phyloP scores from a whole-genome alignment of 2,329 filamentous ascomycete species.

The Neobulgaria alba region DNA sequence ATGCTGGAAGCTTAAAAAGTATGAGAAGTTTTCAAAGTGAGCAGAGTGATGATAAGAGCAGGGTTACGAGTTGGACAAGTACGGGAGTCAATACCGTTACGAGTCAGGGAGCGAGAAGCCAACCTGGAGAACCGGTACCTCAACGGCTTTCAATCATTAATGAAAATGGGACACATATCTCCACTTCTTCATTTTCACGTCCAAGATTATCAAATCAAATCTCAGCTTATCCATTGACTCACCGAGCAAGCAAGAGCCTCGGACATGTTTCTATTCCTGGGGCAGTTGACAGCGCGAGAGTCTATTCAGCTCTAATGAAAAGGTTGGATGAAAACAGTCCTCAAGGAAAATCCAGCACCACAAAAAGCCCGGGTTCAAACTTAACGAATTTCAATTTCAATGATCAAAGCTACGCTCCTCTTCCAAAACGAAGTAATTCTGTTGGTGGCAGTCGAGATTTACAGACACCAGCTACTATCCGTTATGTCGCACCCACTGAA shows the following conservation, averaged over 20 bases:
- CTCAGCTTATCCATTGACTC: conserved; percentile 20
- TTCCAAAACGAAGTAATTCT: conserved; percentile 15
- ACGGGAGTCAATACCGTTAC: conserved; percentile 46
- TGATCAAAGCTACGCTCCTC: neutral
- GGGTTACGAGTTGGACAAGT: conserved; percentile 65
- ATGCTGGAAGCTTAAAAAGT: conserved; percentile 47
- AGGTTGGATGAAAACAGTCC: conserved; percentile 37
- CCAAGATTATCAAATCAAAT: conserved; percentile 22
- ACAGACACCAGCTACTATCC: conserved; percentile 18
- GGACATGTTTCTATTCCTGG: neutral
- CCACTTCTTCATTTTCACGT: conserved; percentile 31
- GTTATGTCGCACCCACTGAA: conserved; percentile 16
- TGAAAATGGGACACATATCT: conserved; percentile 41
- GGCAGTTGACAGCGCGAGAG: conserved; percentile 45
- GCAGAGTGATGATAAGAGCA: conserved; percentile 38
- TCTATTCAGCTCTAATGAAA: conserved; percentile 58
- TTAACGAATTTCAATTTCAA: neutral
- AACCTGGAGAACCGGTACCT: conserved; percentile 36
- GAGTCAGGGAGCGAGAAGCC: conserved; percentile 30
- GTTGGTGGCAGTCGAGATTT: conserved; percentile 8
- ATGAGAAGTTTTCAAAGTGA: conserved; percentile 39
- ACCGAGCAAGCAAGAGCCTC: conserved; percentile 12
- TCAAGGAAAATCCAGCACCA: conserved; percentile 15
- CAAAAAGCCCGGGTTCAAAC: conserved; percentile 10
- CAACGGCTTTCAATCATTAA: conserved; percentile 58